Conservation (phyloP, 1,139 yeast species). For the Debaryomyces coudertii region DNA sequence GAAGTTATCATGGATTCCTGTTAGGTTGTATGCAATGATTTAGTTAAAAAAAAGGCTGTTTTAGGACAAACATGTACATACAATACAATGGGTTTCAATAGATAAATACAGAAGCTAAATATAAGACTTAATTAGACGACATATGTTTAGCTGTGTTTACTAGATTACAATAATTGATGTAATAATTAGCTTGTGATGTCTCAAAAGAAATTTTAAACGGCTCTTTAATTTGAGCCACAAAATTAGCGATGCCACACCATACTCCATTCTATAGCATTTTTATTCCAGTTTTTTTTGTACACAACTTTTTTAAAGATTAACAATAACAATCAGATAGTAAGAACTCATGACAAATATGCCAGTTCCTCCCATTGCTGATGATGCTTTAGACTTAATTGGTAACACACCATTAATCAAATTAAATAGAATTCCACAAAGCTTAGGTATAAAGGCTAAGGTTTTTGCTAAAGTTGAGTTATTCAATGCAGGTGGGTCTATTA, state of each 20-base stretch:
- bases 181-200: neutral
- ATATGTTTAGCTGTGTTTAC: neutral
- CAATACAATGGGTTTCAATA: too few species aligned
- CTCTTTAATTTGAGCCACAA: neutral
- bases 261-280: neutral
- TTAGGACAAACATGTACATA: too few species aligned
- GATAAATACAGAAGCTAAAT: too few species aligned
- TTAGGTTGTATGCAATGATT: too few species aligned
- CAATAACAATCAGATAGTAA: neutral
- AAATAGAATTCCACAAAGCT: conserved; percentile 75
- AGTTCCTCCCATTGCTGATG: conserved; percentile 41
- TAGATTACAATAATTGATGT: neutral
- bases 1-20: too few species aligned
- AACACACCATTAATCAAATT: conserved; percentile 80
- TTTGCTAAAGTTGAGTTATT: conserved; percentile 67
- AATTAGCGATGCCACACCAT: conserved; percentile 4
- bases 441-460: conserved; percentile 67
- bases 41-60: too few species aligned
- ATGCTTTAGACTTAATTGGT: conserved; percentile 69
- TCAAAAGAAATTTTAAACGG: conserved; percentile 6
- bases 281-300: neutral
- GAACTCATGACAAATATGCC: conserved; percentile 6
- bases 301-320: neutral
- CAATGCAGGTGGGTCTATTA: conserved; percentile 73
- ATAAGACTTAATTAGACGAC: too few species aligned